phyloP scores from a whole-genome alignment of 768 basidiomycete species.

The Gyrodon lividus region DNA sequence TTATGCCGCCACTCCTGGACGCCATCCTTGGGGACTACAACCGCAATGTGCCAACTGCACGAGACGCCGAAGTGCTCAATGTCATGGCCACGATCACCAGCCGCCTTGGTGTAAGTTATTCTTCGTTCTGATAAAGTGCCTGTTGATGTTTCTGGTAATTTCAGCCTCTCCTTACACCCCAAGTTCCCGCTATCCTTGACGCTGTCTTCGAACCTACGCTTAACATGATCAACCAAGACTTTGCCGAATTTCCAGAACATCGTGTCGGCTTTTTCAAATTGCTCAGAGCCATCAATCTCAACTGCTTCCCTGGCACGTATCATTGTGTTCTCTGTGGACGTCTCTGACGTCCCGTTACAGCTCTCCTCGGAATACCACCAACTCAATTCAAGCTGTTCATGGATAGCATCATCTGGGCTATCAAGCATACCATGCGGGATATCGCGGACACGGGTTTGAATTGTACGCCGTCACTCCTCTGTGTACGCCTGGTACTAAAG shows the following conservation, averaged over 20 bases:
- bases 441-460: conserved; percentile 90
- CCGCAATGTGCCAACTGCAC: conserved; percentile 87
- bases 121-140: not conserved
- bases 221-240: conserved; percentile 99
- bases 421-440: conserved; percentile 99
- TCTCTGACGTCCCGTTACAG: conserved; percentile 27
- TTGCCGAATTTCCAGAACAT: conserved; percentile 97
- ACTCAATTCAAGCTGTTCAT: conserved; percentile 95
- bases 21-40: conserved; percentile 98
- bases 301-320: conserved; percentile 91
- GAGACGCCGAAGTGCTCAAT: conserved; percentile 96
- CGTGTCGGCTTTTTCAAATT: conserved; percentile 97
- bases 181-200: conserved; percentile 93
- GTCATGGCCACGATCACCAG: conserved; percentile 94
- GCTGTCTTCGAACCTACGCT: conserved; percentile 97
- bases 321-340: not conserved
- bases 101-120: conserved; percentile 74
- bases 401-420: conserved; percentile 99
- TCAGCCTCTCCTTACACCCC: conserved; percentile 83
- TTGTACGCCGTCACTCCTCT: conserved; percentile 39
- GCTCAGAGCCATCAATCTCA: conserved; percentile 84
- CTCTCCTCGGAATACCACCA: conserved; percentile 83
- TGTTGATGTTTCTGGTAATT: conserved; percentile 9
- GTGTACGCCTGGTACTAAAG: conserved; percentile 6
- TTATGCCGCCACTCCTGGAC: conserved; percentile 93